Percentiles rank a stretch among this genome's conserved stretches.
Conservation (phyloP, 2,329 filamentous ascomycete genomes). For the Paradendryphiella salina region DNA sequence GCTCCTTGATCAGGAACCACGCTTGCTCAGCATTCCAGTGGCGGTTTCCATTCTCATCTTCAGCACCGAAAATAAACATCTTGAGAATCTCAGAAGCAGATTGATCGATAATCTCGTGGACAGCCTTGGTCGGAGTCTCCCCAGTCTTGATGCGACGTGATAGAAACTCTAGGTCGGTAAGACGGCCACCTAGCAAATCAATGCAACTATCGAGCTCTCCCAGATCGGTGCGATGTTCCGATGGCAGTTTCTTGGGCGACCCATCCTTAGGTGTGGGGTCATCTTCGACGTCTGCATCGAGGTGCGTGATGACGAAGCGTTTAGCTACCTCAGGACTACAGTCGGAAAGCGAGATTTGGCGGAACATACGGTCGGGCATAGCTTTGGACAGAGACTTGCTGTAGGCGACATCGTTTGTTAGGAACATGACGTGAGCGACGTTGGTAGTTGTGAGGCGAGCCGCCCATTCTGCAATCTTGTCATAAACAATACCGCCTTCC, state of each 20-base stretch:
- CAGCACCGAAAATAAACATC: slow-evolving; percentile 75
- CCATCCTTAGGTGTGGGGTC: slow-evolving; percentile 46
- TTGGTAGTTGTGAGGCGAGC: slow-evolving; percentile 83
- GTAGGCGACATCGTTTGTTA: slow-evolving; percentile 87
- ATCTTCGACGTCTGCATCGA: slow-evolving; percentile 59
- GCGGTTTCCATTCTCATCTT: slow-evolving; percentile 57
- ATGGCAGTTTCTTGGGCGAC: slow-evolving; percentile 50
- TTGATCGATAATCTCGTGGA: slow-evolving; percentile 86
- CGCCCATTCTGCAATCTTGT: slow-evolving; percentile 76
- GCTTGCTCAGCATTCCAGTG: slow-evolving; percentile 85
- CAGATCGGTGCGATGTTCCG: slow-evolving; percentile 60
- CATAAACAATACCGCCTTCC: slow-evolving; percentile 54
- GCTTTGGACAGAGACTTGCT: slow-evolving; percentile 85
- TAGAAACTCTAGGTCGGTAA: slow-evolving; percentile 95
- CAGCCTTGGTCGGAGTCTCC: slow-evolving; percentile 77
- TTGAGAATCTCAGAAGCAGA: slow-evolving; percentile 89
- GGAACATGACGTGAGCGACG: slow-evolving; percentile 89
- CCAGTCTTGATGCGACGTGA: slow-evolving; percentile 87
- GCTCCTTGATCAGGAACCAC: slow-evolving; percentile 81
- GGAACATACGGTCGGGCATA: slow-evolving; percentile 87
- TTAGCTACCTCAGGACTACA: slow-evolving; percentile 82
- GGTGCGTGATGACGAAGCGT: slow-evolving; percentile 82
- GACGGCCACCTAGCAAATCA: slow-evolving; percentile 77
- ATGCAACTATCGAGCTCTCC: slow-evolving; percentile 80
- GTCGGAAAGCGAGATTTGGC: slow-evolving; percentile 82